Evolutionary conservation across 2,329 filamentous ascomycete genomes (phyloP), one percentile per base, ranked within the genome.

Genomic region (Huntiella abstrusa): DNA sequence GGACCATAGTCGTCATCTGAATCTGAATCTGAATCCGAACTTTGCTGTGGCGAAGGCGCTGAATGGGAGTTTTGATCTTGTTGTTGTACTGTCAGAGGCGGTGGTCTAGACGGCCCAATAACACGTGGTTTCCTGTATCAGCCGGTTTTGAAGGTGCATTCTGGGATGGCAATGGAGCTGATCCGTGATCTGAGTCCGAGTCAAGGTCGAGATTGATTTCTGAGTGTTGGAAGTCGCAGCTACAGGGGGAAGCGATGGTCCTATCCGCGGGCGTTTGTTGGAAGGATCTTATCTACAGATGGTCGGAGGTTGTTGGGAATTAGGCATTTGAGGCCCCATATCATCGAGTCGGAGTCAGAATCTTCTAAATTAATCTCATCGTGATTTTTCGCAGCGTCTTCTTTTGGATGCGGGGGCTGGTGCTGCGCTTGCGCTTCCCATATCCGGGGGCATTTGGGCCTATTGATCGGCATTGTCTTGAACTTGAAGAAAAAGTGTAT

Each of bases 361-460:
- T 58, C 62, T n/a, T 43, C 41, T 17, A 71, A 54, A 33, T 64
- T 55, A 40, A 72, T 66, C 53, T 71, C 69, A 47, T 69, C 59
- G 13, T 37, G 11, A 43, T 46, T 45, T 5, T 37, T 38, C 16
- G 35, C 38, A 5, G 68, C 54, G 55, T 60, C 53, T 54, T 77
- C 77, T 10, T 41, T 33, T 8, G 59, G 55, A 32, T 58, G 44
- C 60, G 61, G 41, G 67, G 60, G 36, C 67, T 64, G 4, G 64
- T 54, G 4, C 65, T 68, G 55, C 72, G 72, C 55, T 77, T 78
- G 55, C 75, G 69, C 59, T 79, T 79, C 33, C 57, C 37, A 80
- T 68, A 51, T 82, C 75, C 4, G 80, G 69, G 10, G 83, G 81
- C 17, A 86, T 60, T 50, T 77, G 83, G 81, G 4, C 81, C 80